Evolutionary conservation across 345 rosid genomes (phyloP).

Genomic region (Raphanus sativus): DNA sequence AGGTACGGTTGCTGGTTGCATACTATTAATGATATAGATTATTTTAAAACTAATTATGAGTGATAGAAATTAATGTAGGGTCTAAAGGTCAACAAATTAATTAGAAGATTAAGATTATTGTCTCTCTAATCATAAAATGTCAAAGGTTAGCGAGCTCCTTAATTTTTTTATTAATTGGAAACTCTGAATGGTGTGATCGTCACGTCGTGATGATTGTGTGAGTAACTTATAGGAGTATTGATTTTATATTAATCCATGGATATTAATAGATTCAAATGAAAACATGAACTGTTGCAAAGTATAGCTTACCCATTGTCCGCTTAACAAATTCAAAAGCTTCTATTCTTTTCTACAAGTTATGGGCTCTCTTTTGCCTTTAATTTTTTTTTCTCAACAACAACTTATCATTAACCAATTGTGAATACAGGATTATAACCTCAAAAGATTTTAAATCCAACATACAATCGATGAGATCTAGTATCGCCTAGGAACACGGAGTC

Average conservation of each 20-base stretch:
- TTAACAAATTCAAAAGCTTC: background rate
- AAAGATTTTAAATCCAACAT: too few species aligned
- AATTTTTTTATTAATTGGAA: conserved; percentile 13
- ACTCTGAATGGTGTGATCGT: conserved; percentile 28
- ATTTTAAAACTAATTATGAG: background rate
- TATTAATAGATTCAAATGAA: background rate
- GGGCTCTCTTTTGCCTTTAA: conserved; percentile 8
- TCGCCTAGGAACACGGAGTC: too few species aligned
- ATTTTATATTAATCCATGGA: too few species aligned
- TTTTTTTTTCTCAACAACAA: too few species aligned
- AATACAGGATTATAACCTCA: too few species aligned
- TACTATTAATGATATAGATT: conserved; percentile 6
- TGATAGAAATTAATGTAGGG: conserved; percentile 6
- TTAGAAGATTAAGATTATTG: conserved; percentile 7
- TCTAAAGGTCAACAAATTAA: conserved; percentile 21
- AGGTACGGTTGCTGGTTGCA: background rate
- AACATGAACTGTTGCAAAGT: conserved; percentile 14
- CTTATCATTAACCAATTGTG: too few species aligned
- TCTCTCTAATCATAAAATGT: conserved; percentile 25
- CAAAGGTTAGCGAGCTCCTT: conserved; percentile 16
- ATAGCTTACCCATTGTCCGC: conserved; percentile 7
- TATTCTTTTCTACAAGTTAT: background rate
- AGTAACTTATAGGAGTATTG: too few species aligned
- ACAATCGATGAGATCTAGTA: too few species aligned
- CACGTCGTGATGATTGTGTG: conserved; percentile 32